Evolutionary conservation across 139 green algal genomes (phyloP).

Genomic region (Monoraphidium neglectum): DNA sequence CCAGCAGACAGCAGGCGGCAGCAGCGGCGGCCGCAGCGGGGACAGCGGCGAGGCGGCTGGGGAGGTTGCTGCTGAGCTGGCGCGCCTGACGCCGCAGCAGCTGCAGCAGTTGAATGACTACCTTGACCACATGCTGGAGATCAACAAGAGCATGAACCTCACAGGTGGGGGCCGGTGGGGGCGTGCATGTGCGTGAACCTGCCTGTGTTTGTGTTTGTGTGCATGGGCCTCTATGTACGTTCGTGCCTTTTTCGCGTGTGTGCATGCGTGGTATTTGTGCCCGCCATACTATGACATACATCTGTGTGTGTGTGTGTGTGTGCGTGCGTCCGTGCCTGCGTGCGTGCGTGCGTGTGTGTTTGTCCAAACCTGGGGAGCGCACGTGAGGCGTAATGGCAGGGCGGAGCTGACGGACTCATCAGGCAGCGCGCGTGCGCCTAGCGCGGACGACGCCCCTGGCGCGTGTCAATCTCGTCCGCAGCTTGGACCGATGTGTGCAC

Average conservation of each 20-base stretch:
- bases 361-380: too few relatives aligned
- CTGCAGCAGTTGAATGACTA: conserved; percentile 53
- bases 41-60: neutral
- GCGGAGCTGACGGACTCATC: too few relatives aligned
- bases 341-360: too few relatives aligned
- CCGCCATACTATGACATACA: too few relatives aligned
- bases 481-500: neutral
- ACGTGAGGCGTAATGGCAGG: too few relatives aligned
- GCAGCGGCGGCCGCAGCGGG: neutral
- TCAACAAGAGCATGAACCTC: conserved; percentile 79
- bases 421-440: too few relatives aligned
- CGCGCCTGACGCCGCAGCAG: conserved; percentile 18
- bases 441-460: too few relatives aligned
- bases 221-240: neutral
- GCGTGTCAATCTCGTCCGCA: neutral
- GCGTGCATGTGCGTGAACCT: neutral
- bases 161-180: conserved; percentile 51
- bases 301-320: too few relatives aligned
- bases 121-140: conserved; percentile 67
- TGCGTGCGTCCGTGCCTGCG: too few relatives aligned
- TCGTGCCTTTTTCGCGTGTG: too few relatives aligned
- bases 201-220: neutral
- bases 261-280: too few relatives aligned
- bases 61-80: neutral
- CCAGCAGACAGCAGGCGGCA: neutral